Evolutionary conservation across 116 monocot species (phyloP).

Genomic region (Cymodocea nodosa): DNA sequence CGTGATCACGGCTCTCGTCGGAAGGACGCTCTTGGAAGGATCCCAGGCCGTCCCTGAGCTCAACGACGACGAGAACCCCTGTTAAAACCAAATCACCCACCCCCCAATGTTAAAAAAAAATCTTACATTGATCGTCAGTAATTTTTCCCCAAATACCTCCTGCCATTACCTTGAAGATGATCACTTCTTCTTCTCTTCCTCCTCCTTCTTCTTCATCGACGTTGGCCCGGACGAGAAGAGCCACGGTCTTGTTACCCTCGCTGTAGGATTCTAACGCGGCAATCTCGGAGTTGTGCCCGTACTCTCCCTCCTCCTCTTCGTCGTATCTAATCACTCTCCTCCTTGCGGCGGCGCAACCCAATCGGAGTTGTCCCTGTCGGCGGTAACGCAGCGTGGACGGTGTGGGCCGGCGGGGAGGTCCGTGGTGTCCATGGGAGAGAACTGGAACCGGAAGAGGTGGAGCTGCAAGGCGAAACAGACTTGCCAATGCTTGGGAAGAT

Average conservation of each 20-base stretch:
- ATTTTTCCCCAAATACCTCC: too few relatives aligned
- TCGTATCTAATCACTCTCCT: slow-evolving; percentile 22
- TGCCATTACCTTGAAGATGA: slow-evolving; percentile 83
- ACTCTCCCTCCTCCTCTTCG: slow-evolving; percentile 28
- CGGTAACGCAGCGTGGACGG: too few relatives aligned
- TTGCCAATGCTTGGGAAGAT: too few relatives aligned
- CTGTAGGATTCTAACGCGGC: slow-evolving; percentile 60
- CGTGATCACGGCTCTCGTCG: slow-evolving; percentile 46
- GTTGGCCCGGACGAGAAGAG: slow-evolving; percentile 42
- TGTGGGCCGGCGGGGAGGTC: too few relatives aligned
- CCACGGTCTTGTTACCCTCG: slow-evolving; percentile 26
- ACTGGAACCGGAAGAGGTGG: too few relatives aligned
- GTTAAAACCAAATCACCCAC: neutral
- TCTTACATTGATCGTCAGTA: too few relatives aligned
- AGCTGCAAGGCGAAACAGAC: too few relatives aligned
- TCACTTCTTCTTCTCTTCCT: slow-evolving; percentile 59
- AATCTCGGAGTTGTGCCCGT: slow-evolving; percentile 51
- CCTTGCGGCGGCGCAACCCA: too few relatives aligned
- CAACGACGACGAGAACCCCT: slow-evolving; percentile 84
- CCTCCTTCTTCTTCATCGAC: slow-evolving; percentile 52
- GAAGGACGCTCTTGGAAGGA: slow-evolving; percentile 64
- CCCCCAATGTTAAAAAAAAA: neutral
- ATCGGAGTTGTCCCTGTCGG: too few relatives aligned
- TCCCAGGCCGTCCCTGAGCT: slow-evolving; percentile 48
- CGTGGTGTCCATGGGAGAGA: too few relatives aligned